phyloP scores from a whole-genome alignment of 2,329 filamentous ascomycete species.

The Talaromyces sp. region DNA sequence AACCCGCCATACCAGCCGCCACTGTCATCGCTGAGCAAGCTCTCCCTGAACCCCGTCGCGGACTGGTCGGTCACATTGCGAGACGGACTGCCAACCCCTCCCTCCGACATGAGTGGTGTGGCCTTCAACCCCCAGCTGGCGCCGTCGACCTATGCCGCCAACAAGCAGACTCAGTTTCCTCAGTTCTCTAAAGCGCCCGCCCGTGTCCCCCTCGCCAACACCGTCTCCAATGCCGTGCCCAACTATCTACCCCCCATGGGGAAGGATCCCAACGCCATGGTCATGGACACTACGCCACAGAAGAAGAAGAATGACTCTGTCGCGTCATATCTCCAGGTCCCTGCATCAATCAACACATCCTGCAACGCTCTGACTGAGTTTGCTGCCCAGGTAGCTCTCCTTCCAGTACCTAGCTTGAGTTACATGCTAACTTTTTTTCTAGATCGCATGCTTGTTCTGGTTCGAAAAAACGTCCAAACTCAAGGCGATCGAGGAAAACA shows the following conservation, averaged over 20 bases:
- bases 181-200: conserved; percentile 2
- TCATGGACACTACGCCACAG: conserved; percentile 18
- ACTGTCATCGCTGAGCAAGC: conserved; percentile 11
- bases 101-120: conserved; percentile 38
- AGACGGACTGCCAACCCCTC: conserved; percentile 38
- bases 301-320: conserved; percentile 32
- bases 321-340: conserved; percentile 60
- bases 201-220: conserved; percentile 10
- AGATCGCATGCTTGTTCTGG: conserved; percentile 98
- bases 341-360: conserved; percentile 66
- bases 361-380: conserved; percentile 77
- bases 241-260: conserved; percentile 12
- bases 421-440: conserved; percentile 5
- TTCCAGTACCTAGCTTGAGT: neutral
- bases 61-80: conserved; percentile 33
- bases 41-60: conserved; percentile 11
- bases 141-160: conserved; percentile 4
- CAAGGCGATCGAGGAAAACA: conserved; percentile 62
- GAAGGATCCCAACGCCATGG: conserved; percentile 21
- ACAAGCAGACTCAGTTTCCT: neutral
- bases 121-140: conserved; percentile 24
- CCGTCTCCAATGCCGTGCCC: conserved; percentile 10
- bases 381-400: conserved; percentile 63
- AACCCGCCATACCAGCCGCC: conserved; percentile 9
- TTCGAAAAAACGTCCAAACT: conserved; percentile 84